Evolutionary conservation across 1,284 basidiomycete species (phyloP), one percentile per base, ranked within the genome.

Genomic region (Ustilago loliicola): DNA sequence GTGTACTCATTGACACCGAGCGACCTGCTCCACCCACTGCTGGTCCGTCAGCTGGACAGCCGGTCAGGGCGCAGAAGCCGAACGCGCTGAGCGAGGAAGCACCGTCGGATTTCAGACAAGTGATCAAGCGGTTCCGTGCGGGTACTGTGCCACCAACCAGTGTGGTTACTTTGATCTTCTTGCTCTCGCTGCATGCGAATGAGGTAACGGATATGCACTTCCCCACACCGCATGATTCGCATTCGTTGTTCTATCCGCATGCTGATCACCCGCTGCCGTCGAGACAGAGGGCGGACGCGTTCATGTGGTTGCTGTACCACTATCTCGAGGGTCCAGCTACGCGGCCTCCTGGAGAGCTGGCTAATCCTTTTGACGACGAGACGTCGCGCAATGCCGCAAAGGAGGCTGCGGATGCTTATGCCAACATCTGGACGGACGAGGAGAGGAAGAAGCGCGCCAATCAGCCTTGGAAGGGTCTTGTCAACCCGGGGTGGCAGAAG

Each of bases 1-100:
- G 92, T 40, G 92, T 92, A 40, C 88, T 92, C 40, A 89, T 95
- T 52, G 90, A 92, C 30, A 89, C 89, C 70, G 95, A 96, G 84
- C 88, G 77, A 21, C 80, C 83, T 23, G 79, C 77, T 19, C 68
- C 77, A 19, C 73, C 82, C 0, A 83, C 83, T 11, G 79, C 77
- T 2, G 80, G 78, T 2, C 69, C 79, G 13, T 75, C 77, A 11
- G 79, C 77, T 6, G 73, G 73, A 17, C 79, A 80, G 50, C 64
- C 71, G 5, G 45, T 66, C 58, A 68, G 62, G 56, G 58, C 53
- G 21, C 76, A 63, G 21, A 79, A 75, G 56, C 66, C 67, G 3
- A 80, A 74, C 38, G 64, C 68, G 17, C 78, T 77, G 25, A 80
- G 78, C 54, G 80, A 83, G 42, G 83, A 82, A 58, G 82, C 81